A percentile compares a stretch with the other conserved stretches of the same genome.
Evolutionary conservation across 352 stramenopile genomes (phyloP).

Genomic region (Thraustochytrium sp.): DNA sequence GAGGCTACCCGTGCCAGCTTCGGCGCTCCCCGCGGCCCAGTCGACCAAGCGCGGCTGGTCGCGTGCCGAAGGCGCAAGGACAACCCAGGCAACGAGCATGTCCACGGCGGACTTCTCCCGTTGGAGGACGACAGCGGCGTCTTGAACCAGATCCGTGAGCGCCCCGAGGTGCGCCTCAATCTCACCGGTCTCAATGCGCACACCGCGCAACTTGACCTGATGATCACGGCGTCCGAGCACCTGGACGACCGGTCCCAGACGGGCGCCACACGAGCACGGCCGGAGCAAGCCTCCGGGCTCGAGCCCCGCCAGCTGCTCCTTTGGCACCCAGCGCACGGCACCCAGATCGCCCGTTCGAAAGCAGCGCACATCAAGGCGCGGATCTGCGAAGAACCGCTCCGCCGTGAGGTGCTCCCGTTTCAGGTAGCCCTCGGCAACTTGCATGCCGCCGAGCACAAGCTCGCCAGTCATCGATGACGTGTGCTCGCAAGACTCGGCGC

Average conservation of each 20-base stretch:
- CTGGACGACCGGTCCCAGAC: neutral
- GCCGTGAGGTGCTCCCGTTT: neutral
- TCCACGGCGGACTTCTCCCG: neutral
- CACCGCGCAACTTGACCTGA: constrained; percentile 46
- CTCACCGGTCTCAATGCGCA: constrained; percentile 45
- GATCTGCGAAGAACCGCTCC: neutral
- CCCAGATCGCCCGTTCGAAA: constrained; percentile 47
- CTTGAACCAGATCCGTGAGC: neutral
- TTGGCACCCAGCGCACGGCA: neutral
- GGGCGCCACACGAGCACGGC: neutral
- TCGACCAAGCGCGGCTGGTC: too few species aligned
- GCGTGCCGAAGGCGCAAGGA: neutral
- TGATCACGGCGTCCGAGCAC: constrained; percentile 44
- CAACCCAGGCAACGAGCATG: neutral
- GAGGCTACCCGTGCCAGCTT: too few species aligned
- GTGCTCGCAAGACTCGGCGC: neutral
- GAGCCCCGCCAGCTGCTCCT: neutral
- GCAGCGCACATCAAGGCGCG: neutral
- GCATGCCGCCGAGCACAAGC: constrained; percentile 33
- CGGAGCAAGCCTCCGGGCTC: neutral
- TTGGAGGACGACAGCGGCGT: constrained; percentile 4
- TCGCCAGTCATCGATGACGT: neutral
- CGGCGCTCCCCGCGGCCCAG: too few species aligned
- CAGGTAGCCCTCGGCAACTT: constrained; percentile 42
- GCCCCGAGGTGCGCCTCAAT: constrained; percentile 14